These are phyloP conservation scores for Ophiostoma pallidulum DNA, from an alignment of 2,329 filamentous ascomycete species.

Conservation along the genomic window DNA sequence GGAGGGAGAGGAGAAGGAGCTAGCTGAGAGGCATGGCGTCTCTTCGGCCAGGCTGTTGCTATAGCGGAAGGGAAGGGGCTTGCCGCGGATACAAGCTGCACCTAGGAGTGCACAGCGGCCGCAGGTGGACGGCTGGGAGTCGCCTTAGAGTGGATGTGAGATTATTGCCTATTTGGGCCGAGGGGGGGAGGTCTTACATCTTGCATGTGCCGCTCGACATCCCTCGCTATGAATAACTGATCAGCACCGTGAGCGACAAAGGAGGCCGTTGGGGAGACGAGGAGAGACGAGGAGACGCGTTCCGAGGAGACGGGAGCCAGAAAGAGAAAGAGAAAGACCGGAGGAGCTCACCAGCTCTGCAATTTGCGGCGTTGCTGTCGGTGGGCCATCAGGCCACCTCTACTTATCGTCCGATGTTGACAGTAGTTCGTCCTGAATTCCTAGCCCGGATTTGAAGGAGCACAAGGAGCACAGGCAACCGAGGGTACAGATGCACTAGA, in stretches of 20 bases:
- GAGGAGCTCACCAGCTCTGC: slow-evolving; percentile 6
- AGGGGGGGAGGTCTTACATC: slow-evolving; percentile 2
- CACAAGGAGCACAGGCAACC: too few relatives aligned
- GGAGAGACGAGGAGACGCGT: too few relatives aligned
- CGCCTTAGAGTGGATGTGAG: neutral
- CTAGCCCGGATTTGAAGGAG: too few relatives aligned
- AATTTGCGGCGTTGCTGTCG: slow-evolving; percentile 4
- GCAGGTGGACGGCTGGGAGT: neutral
- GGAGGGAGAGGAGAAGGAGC: too few relatives aligned
- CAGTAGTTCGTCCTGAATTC: too few relatives aligned
- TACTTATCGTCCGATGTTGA: neutral
- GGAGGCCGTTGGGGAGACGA: too few relatives aligned
- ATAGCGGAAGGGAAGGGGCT: slow-evolving; percentile 3
- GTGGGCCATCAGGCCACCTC: neutral
- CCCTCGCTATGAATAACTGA: neutral
- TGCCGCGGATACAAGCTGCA: neutral
- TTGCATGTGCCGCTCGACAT: slow-evolving; percentile 6
- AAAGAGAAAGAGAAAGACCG: too few relatives aligned
- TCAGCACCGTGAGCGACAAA: neutral
- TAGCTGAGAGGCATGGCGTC: too few relatives aligned
- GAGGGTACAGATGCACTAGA: too few relatives aligned
- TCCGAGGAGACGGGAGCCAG: too few relatives aligned
- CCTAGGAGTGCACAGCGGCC: slow-evolving; percentile 1
- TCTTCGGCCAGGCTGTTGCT: neutral
- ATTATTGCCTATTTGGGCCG: neutral